Evolutionary conservation across 2,329 filamentous ascomycete genomes (phyloP), one percentile per base, ranked within the genome.

Genomic region (Bimuria novae-zelandiae): DNA sequence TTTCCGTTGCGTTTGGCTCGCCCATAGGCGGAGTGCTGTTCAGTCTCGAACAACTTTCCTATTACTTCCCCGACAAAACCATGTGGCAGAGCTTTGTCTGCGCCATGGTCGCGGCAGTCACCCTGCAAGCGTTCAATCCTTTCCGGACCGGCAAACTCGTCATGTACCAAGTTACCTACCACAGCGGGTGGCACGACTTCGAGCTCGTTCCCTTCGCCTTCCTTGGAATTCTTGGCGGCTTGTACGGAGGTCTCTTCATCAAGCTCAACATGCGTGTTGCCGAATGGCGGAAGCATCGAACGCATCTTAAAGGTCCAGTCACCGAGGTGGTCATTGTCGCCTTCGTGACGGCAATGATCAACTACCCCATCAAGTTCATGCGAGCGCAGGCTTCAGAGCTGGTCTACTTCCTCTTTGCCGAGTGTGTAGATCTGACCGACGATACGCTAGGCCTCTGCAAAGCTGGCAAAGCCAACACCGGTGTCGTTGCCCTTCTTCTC

Each of bases 71-170:
- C 0, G 93, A 97, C 76, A 97, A 97, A 75, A 97, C 94, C 8
- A 97, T 99, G 94, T 99, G 94, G 94, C 94, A 97, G 73, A 96
- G 92, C 67, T 99, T 99, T 69, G 94, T 99, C 35, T 97, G 94
- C 67, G 94, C 94, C 70, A 97, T 97, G 92, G 90, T 96, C n/a
- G 94, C 92, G 14, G 93, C 94, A 16, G 90, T 97, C 32, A 91
- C 92, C 12, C 80, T 99, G 4, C 93, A 97, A 73, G 90, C 90
- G 4, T 84, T 96, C 56, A 94, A 99, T 70, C 94, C 94, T 4
- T 97, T 97, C 72, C 85, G 94, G 48, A 96, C 92, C 1, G 94
- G 93, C 49, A 95, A 99, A 73, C 88, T 97, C 48, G 94, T 97
- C 40, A 79, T 97, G 49, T 99, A 96, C 71, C 92, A 99, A 75